phyloP scores from a whole-genome alignment of 1,139 yeast species.

The Zygosaccharomyces pseudobailii region DNA sequence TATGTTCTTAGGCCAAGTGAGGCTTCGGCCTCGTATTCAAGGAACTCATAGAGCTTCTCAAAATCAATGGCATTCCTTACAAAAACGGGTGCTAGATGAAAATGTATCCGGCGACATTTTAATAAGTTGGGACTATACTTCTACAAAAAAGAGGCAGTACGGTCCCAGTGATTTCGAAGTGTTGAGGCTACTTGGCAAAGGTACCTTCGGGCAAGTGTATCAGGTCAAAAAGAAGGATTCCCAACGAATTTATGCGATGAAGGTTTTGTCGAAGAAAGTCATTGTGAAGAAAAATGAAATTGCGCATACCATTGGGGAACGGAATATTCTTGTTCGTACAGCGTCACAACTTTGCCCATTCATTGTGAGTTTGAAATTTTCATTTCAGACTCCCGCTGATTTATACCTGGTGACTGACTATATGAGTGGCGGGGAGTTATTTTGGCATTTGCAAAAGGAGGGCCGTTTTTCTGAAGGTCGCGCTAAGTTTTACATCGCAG shows the following conservation, averaged over 20 bases:
- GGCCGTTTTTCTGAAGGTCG: constrained; percentile 89
- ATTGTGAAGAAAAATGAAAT: constrained; percentile 95
- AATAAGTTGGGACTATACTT: constrained; percentile 68
- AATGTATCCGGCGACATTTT: constrained; percentile 71
- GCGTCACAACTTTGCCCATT: constrained; percentile 81
- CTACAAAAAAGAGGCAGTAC: constrained; percentile 65
- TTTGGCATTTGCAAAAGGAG: constrained; percentile 96
- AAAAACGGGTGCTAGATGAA: constrained; percentile 73
- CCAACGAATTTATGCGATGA: constrained; percentile 91
- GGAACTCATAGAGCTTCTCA: constrained; percentile 29
- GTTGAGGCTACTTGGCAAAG: constrained; percentile 83
- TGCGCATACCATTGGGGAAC: constrained; percentile 95
- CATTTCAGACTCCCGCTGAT: constrained; percentile 92
- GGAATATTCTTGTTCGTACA: constrained; percentile 89
- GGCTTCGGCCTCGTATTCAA: constrained; percentile 60
- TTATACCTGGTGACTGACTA: constrained; percentile 91
- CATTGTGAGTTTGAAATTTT: constrained; percentile 89
- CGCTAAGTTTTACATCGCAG: constrained; percentile 95
- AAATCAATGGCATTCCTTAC: constrained; percentile 67
- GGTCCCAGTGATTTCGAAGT: constrained; percentile 95
- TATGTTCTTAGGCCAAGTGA: constrained; percentile 77
- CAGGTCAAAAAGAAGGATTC: constrained; percentile 91
- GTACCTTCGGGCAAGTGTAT: constrained; percentile 96
- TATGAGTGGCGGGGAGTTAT: constrained; percentile 97
- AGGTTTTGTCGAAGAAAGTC: constrained; percentile 86